Evolutionary conservation across 192 early-diverging fungal species (phyloP).

Genomic region (Linderina pennispora): DNA sequence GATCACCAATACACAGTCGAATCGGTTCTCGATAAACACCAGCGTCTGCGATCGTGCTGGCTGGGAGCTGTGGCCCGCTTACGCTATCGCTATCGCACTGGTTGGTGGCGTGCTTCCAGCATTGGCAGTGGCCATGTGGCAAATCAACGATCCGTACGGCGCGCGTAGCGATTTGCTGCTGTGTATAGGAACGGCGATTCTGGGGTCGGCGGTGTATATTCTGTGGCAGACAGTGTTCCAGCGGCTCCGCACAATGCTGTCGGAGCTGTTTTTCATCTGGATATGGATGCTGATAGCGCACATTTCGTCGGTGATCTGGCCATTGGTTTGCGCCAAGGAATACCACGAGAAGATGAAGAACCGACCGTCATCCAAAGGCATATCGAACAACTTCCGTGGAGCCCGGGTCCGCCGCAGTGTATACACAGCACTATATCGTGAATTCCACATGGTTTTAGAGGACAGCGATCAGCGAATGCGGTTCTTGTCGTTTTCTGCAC

Average conservation of each 20-base stretch:
- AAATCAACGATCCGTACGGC: constrained; percentile 11
- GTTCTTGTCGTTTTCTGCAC: constrained; percentile 18
- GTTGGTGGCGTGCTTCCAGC: constrained; percentile 15
- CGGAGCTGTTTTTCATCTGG: constrained; percentile 28
- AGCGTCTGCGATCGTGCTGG: too few relatives aligned
- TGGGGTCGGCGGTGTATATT: constrained; percentile 15
- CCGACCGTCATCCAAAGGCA: constrained; percentile 4
- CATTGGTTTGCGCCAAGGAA: constrained; percentile 8
- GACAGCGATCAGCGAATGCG: constrained; percentile 6
- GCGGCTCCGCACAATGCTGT: constrained; percentile 8
- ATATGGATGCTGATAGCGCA: constrained; percentile 11
- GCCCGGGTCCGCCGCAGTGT: constrained; percentile 18
- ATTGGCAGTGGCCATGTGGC: constrained; percentile 15
- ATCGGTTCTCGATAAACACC: neutral
- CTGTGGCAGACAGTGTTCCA: constrained; percentile 19
- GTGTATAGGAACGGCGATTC: constrained; percentile 18
- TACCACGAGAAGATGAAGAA: constrained; percentile 1
- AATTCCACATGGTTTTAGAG: constrained; percentile 19
- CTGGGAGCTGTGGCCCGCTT: constrained; percentile 33
- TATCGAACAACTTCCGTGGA: constrained; percentile 15
- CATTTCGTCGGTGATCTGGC: constrained; percentile 20
- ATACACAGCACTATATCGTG: constrained; percentile 15
- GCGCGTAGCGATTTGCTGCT: constrained; percentile 11
- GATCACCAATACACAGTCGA: constrained; percentile 4
- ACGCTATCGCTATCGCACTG: constrained; percentile 12